Evolutionary conservation across 345 rosid species (phyloP), one percentile per base, ranked within the genome.

Genomic region (Alliaria petiolata): DNA sequence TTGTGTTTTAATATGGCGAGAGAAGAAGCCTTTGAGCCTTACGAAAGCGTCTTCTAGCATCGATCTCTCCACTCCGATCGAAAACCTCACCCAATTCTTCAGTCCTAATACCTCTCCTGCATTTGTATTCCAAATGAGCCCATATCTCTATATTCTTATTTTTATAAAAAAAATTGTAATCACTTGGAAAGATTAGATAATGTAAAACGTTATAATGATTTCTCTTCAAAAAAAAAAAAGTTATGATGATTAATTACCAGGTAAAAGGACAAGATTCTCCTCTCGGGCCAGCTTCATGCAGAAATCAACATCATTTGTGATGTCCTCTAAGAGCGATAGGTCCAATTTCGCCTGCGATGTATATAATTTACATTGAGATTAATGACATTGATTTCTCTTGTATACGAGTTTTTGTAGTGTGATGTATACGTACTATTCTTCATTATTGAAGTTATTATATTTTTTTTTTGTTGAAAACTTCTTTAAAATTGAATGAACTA

Each of bases 201-300:
- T 15, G 12, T 43, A 33, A 35, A 57, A 22, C n/a, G 50, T 39
- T 26, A 49, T 49, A 28, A 28, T 50, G 30, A 20, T 19, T 62
- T n/a, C n/a, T n/a, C n/a, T n/a, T n/a, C n/a, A n/a, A n/a, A n/a
- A n/a, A n/a, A n/a, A n/a, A n/a, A n/a, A n/a, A 57, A 22, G 50
- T 39, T 26, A 49, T 49, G 38, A 28, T 50, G 30, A 20, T 19
- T 62, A 85, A 20, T 19, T 62, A 85, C 95, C 95, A 16, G 97
- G 95, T 38, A 89, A 56, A 80, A 85, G 74, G 15, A 89, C 74
- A 28, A 87, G 88, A 6, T 87, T 87, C 68, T 89, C 93, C 71
- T 91, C 93, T 50, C 55, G 76, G n/a, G 78, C 83, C 43, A 89
- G 82, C 80, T 82, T 83, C 71, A 78, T 14, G 76, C 88, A 80